Evolutionary conservation across 805 yeast genomes (phyloP), one percentile per base, ranked within the genome.

Genomic region (Candida xyloterini): DNA sequence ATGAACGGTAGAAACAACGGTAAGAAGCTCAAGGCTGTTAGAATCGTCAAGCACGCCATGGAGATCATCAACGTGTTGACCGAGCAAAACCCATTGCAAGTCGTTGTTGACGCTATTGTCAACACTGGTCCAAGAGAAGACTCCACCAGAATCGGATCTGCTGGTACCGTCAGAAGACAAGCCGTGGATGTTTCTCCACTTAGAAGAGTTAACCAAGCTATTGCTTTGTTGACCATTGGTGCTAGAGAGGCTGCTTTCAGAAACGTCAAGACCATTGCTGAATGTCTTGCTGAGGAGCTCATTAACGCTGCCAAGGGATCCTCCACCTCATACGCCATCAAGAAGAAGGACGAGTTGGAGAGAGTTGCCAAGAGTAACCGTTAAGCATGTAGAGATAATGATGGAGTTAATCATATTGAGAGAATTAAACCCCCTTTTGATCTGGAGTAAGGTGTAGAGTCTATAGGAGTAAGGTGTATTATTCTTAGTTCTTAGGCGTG

Each of bases 1-100:
- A 93, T 93, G 99, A 90, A 93, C 85, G 99, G 99, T 81, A 91
- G 98, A 82, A 93, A 93, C 95, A 93, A 95, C 85, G 99, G 99
- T 84, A 93, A 93, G 84, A 93, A 93, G 81, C 87, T 95, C 74
- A 90, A 91, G 86, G 99, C 99, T 65, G 98, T 93, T 63, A 90
- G 98, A 85, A 93, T 93, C 72, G 89, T 93, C 73, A 87, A 95
- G 82, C 99, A 93, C 83, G 91, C 99, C 63, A 78, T 93, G 70
- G 99, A 93, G 76, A 93, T 93, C 81, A 82, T 93, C 75, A 71
- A 83, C 81, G 90, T 93, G 59, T 82, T 95, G 70, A 89, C 99
- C 63, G 99, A 91, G 74, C 95, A 83, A 76, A 93, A 93, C 95
- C 99, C 99, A 70, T 73, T 93, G 74, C 99, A 93, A 81, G 95